phyloP scores from a whole-genome alignment of 1,284 basidiomycete species.

The Neotropicomus parvogracilis region DNA sequence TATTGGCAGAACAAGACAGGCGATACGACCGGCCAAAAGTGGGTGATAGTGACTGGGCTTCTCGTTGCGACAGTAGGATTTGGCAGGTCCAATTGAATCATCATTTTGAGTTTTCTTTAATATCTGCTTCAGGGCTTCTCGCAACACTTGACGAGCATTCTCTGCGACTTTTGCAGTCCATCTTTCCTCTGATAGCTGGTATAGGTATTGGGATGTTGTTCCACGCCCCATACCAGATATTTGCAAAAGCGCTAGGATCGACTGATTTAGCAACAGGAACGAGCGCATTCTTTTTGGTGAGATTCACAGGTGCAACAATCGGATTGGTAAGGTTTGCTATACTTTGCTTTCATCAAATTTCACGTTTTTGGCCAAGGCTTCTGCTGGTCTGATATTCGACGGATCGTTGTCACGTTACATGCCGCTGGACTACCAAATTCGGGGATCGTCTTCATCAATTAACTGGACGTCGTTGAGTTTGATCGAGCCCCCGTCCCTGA shows the following conservation, averaged over 20 bases:
- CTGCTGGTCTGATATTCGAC: constrained; percentile 72
- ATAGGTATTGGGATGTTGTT: constrained; percentile 77
- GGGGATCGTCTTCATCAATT: constrained; percentile 44
- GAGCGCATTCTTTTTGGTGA: constrained; percentile 77
- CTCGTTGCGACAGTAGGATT: constrained; percentile 64
- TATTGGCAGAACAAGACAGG: constrained; percentile 54
- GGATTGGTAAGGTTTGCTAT: constrained; percentile 55
- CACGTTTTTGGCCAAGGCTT: constrained; percentile 45
- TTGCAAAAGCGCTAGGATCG: constrained; percentile 58
- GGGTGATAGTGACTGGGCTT: constrained; percentile 59
- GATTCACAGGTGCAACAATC: constrained; percentile 77
- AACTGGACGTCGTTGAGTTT: constrained; percentile 50
- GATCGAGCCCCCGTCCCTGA: constrained; percentile 42
- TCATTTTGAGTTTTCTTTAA: constrained; percentile 10
- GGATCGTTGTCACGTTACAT: constrained; percentile 46
- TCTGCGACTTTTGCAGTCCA: constrained; percentile 40
- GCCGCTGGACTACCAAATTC: constrained; percentile 43
- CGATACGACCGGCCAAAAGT: constrained; percentile 61
- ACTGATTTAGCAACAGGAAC: constrained; percentile 72
- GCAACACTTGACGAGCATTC: constrained; percentile 55
- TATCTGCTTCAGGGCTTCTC: constrained; percentile 52
- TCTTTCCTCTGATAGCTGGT: constrained; percentile 67
- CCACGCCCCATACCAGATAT: constrained; percentile 77
- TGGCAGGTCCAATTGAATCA: constrained; percentile 48
- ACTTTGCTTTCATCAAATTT: constrained; percentile 8